These are phyloP conservation scores for Candida oleophila DNA, from an alignment of 805 yeast species.

Conservation along the genomic window DNA sequence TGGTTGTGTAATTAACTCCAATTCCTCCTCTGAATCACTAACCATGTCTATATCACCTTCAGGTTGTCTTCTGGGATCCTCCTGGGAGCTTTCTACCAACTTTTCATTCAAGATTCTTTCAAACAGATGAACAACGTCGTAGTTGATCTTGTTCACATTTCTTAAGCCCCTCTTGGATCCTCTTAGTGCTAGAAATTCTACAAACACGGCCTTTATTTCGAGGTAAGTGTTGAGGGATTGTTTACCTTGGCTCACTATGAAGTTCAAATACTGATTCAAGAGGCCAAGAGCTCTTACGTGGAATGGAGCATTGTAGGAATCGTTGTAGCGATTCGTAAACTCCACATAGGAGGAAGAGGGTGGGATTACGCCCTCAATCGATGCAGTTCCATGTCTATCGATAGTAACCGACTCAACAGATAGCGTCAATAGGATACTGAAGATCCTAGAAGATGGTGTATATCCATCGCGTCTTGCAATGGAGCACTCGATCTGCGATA, in stretches of 20 bases:
- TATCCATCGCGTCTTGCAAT: neutral
- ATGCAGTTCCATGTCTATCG: neutral
- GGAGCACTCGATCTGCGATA: neutral
- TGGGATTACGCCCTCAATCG: constrained; percentile 1
- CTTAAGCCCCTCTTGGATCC: neutral
- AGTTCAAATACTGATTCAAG: neutral
- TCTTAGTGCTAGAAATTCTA: neutral
- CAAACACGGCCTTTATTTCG: neutral
- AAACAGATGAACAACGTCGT: neutral
- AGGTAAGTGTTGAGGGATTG: neutral
- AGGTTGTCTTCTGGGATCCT: neutral
- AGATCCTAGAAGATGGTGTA: neutral
- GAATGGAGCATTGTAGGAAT: neutral
- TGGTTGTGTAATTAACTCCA: constrained; percentile 12
- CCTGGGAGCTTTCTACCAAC: neutral
- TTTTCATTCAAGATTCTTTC: neutral
- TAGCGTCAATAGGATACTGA: neutral
- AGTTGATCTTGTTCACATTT: neutral
- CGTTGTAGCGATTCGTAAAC: neutral
- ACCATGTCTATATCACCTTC: constrained; percentile 6
- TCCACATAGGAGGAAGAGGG: constrained; percentile 1
- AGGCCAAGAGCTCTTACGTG: neutral
- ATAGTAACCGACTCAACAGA: constrained; percentile 3
- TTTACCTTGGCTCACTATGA: neutral
- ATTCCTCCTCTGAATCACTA: constrained; percentile 15